Evolutionary conservation across 2,329 filamentous ascomycete genomes (phyloP).

Genomic region (Xylaria sp.): DNA sequence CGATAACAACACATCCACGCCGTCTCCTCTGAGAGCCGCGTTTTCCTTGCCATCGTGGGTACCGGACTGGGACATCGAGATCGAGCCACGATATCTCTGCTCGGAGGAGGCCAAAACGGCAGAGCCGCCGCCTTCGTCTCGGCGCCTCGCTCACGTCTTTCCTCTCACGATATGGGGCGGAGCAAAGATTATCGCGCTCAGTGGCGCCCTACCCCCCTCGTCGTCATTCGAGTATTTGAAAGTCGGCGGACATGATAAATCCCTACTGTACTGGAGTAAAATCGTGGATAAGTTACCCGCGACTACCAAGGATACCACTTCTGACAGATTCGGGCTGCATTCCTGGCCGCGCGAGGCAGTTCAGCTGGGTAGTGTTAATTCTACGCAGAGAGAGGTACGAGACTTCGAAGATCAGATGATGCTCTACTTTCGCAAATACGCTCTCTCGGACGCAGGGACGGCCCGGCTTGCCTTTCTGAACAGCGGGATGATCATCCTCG

Average conservation of each 20-base stretch:
- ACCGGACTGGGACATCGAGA: background rate
- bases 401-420: no score
- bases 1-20: background rate
- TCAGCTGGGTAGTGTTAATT: background rate
- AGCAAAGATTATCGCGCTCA: background rate
- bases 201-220: background rate
- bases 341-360: background rate
- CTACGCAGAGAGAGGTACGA: no score
- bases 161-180: background rate
- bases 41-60: slow-evolving; percentile 8
- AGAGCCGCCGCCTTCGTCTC: no score
- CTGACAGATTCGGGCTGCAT: background rate
- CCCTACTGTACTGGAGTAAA: background rate
- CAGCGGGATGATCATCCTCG: background rate
- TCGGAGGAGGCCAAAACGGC: background rate
- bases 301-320: background rate
- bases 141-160: background rate
- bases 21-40: background rate
- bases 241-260: background rate
- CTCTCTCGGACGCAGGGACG: background rate
- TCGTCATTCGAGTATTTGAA: background rate
- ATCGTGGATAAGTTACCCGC: background rate
- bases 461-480: background rate
- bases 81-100: background rate
- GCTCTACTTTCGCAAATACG: background rate